Evolutionary conservation across 352 stramenopile species (phyloP).

Genomic region (Globisporangium solare): DNA sequence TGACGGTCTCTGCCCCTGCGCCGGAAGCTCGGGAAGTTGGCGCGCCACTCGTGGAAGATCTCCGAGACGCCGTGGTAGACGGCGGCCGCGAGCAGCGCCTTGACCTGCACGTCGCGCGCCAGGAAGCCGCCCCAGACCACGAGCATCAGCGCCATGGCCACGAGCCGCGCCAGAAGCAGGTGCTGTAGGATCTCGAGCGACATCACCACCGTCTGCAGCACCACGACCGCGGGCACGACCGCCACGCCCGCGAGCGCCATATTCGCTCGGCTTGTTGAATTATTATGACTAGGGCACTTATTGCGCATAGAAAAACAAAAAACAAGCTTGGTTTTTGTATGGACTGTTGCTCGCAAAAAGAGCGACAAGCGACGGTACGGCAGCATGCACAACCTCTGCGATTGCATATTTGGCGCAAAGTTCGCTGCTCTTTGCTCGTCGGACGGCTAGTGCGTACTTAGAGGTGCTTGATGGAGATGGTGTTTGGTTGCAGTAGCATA

Average conservation of each 20-base stretch:
- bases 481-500: too few relatives aligned
- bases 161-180: slow-evolving; percentile 34
- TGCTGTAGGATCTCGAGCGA: slow-evolving; percentile 64
- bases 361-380: too few relatives aligned
- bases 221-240: slow-evolving; percentile 41
- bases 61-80: slow-evolving; percentile 40
- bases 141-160: slow-evolving; percentile 33
- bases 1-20: slow-evolving; percentile 24
- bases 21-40: slow-evolving; percentile 31
- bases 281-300: too few relatives aligned
- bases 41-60: slow-evolving; percentile 26
- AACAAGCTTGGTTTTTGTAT: too few relatives aligned
- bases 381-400: too few relatives aligned
- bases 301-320: too few relatives aligned
- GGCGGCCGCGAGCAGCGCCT: slow-evolving; percentile 36
- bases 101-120: slow-evolving; percentile 30
- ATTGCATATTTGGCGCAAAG: too few relatives aligned
- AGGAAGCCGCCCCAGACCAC: slow-evolving; percentile 33
- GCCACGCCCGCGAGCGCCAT: slow-evolving; percentile 1
- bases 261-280: too few relatives aligned
- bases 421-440: too few relatives aligned
- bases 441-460: too few relatives aligned
- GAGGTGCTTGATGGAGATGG: too few relatives aligned
- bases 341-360: too few relatives aligned
- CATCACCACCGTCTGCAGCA: slow-evolving; percentile 37